Conservation (phyloP, 192 early-diverging fungal species). For the Coemansia sp. region DNA sequence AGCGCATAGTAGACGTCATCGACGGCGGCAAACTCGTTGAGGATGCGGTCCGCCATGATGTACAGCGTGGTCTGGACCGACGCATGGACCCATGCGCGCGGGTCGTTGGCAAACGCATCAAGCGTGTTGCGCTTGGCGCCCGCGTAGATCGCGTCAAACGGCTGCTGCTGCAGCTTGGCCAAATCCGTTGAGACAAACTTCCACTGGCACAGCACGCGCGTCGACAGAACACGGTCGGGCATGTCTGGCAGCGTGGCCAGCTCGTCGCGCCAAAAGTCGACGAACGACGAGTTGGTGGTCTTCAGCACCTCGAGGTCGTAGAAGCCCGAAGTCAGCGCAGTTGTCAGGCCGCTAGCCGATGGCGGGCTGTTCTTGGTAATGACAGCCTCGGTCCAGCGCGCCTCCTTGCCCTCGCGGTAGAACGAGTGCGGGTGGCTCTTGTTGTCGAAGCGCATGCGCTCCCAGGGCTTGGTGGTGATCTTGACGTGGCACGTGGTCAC, state of each 20-base stretch:
- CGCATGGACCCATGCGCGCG: slow-evolving; percentile 62
- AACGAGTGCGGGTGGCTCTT: slow-evolving; percentile 73
- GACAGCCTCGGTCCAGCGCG: slow-evolving; percentile 63
- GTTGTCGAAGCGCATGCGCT: slow-evolving; percentile 65
- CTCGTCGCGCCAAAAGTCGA: slow-evolving; percentile 71
- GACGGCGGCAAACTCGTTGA: slow-evolving; percentile 62
- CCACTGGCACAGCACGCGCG: slow-evolving; percentile 72
- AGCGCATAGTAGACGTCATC: slow-evolving; percentile 69
- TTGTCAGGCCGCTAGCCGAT: slow-evolving; percentile 10
- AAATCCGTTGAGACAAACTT: slow-evolving; percentile 35
- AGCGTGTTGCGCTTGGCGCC: slow-evolving; percentile 68
- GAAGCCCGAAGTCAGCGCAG: slow-evolving; percentile 67
- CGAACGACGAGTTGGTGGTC: slow-evolving; percentile 81
- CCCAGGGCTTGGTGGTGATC: slow-evolving; percentile 76
- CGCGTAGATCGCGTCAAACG: slow-evolving; percentile 61
- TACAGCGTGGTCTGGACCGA: slow-evolving; percentile 83
- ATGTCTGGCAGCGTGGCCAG: slow-evolving; percentile 74
- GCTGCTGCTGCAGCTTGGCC: slow-evolving; percentile 33
- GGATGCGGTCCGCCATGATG: slow-evolving; percentile 68
- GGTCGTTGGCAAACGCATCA: slow-evolving; percentile 76
- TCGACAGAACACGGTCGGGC: slow-evolving; percentile 78
- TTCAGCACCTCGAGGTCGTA: slow-evolving; percentile 76
- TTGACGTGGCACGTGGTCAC: slow-evolving; percentile 64
- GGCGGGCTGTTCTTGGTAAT: slow-evolving; percentile 45
- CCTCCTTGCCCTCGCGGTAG: slow-evolving; percentile 69